Conservation (phyloP, 1,284 basidiomycete genomes). For the Paramarasmius palmivorus region DNA sequence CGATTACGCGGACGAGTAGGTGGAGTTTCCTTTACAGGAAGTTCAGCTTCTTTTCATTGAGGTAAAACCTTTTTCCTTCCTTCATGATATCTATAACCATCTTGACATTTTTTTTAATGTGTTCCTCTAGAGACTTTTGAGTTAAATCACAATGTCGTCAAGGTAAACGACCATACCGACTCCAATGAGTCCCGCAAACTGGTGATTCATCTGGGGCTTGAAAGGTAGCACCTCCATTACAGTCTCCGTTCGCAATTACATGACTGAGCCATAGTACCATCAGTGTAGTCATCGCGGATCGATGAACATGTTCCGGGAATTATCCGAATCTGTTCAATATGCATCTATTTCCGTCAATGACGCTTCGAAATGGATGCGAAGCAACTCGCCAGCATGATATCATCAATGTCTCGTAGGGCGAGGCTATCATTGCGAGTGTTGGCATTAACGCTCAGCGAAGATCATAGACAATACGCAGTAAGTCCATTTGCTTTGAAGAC, state of each 20-base stretch:
- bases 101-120: constrained; percentile 23
- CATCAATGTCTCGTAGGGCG: constrained; percentile 14
- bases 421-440: constrained; percentile 22
- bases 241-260: constrained; percentile 29
- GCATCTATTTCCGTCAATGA: constrained; percentile 29
- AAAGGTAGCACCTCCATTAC: constrained; percentile 27
- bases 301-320: constrained; percentile 24
- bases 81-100: constrained; percentile 21
- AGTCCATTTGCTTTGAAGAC: constrained; percentile 16
- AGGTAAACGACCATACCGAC: constrained; percentile 26
- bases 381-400: constrained; percentile 30
- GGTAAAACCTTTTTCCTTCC: constrained; percentile 20
- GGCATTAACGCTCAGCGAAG: constrained; percentile 21
- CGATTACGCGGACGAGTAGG: constrained; percentile 25
- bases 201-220: constrained; percentile 26
- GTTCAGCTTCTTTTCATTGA: constrained; percentile 25
- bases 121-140: constrained; percentile 25
- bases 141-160: constrained; percentile 22
- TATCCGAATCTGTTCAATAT: constrained; percentile 31
- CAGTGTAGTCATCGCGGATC: constrained; percentile 19
- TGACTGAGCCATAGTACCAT: constrained; percentile 31
- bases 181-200: constrained; percentile 27
- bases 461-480: constrained; percentile 25
- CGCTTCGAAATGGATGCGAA: constrained; percentile 26
- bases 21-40: constrained; percentile 23